Base-by-base conservation (phyloP, 768 basidiomycete genomes). In the Podaxis carcinomalis region DNA sequence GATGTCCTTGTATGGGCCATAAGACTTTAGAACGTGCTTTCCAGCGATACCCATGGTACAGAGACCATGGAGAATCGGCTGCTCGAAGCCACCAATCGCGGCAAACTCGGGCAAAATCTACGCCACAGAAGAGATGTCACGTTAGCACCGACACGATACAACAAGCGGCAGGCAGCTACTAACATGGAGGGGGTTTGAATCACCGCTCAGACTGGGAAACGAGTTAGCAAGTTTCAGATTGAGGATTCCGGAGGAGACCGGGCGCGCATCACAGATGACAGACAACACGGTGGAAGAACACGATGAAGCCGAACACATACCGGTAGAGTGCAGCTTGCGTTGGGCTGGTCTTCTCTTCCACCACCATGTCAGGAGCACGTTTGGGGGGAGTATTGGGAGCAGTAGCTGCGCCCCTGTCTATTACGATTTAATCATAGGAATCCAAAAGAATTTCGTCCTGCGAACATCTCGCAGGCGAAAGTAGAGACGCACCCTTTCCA, bases 51-150 rank as follows among this genome's bases (percentile, higher is more conserved):
- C 97, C 85, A 98, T 90, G 32, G 80, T 90, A 77, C 95, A 97
- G 11, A 98, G 83, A 21, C 95, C 91, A 66, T 92, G 91, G 16
- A 93, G 77, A 63, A 93, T 95, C 0, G 96, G 96, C 72, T 86
- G 86, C 65, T 93, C 88, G 72, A 96, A 98, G 0, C 95, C 95
- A n/a, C 93, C 95, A 53, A 96, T 89, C 10, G 90, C 89, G 10
- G 97, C 94, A 69, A 97, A 98, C 61, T 92, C 87, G 0, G 97
- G 95, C 56, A 90, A 85, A 66, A 99, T 93, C 90, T 94, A 63
- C 9, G 53, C 23, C 46, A 55, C n/a, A 19, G 19, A 6, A 44
- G 42, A 7, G 42, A 7, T 7, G 19, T 1, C 19, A 44, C 4
- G 42, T 44, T 5, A 44, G 5, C 25, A 1, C 6, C 25, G 21